Evolutionary conservation across 2,329 filamentous ascomycete species (phyloP).

Genomic region (Chrysoporthe deuterocubensis): DNA sequence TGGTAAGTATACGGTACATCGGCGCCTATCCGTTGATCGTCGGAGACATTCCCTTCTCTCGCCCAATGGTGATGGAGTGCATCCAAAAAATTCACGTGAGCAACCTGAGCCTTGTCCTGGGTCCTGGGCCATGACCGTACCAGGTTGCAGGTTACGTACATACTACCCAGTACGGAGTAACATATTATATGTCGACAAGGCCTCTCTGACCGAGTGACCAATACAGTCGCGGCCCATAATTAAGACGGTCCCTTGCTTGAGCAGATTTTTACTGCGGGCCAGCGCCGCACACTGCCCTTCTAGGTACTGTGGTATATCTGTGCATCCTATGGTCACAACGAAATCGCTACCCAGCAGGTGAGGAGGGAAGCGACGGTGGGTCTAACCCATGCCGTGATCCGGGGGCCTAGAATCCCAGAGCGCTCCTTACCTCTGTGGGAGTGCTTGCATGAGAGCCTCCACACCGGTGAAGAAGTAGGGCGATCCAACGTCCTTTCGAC

Average conservation of each 20-base stretch:
- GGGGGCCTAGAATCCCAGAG: slow-evolving; percentile 1
- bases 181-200: background rate
- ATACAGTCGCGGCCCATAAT: background rate
- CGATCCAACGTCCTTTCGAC: slow-evolving; percentile 12
- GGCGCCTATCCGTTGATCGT: slow-evolving; percentile 8
- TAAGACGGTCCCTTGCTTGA: background rate
- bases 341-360: background rate
- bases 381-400: slow-evolving; percentile 9
- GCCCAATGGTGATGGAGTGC: slow-evolving; percentile 11
- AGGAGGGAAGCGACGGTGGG: slow-evolving; percentile 1
- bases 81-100: slow-evolving; percentile 17
- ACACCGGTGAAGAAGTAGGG: slow-evolving; percentile 24
- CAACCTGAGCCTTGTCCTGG: slow-evolving; percentile 1
- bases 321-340: background rate
- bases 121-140: background rate
- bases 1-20: slow-evolving; percentile 7
- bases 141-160: background rate
- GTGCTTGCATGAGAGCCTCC: slow-evolving; percentile 23
- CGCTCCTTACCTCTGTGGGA: slow-evolving; percentile 13
- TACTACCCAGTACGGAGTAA: background rate
- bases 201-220: background rate
- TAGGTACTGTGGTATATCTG: background rate
- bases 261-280: slow-evolving; percentile 9
- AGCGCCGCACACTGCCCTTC: background rate
- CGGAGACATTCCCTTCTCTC: background rate